A percentile compares a stretch with the other conserved stretches of the same genome.
These are phyloP conservation scores for Amyloporia xantha DNA, from an alignment of 768 basidiomycete species.

Conservation along the genomic window DNA sequence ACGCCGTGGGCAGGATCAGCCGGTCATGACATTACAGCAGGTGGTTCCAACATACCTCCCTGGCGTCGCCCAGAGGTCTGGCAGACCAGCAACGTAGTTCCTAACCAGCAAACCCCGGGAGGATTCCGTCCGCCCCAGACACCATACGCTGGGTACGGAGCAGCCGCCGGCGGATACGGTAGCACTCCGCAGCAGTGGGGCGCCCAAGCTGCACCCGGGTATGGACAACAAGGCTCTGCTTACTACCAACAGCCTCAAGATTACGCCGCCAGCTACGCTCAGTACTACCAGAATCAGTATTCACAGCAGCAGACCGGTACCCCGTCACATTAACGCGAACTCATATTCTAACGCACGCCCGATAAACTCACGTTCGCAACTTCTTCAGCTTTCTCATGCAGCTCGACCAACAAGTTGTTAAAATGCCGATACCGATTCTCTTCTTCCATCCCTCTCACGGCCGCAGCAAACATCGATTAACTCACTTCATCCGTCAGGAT, in stretches of 20 bases:
- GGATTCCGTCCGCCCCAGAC: slow-evolving; percentile 62
- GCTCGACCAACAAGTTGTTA: not conserved
- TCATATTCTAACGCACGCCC: slow-evolving; percentile 7
- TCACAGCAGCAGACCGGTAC: slow-evolving; percentile 62
- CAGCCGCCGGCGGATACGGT: slow-evolving; percentile 15
- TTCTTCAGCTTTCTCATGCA: slow-evolving; percentile 9
- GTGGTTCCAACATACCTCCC: slow-evolving; percentile 77
- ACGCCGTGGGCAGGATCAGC: slow-evolving; percentile 64
- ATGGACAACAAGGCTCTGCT: slow-evolving; percentile 24
- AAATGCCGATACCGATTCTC: slow-evolving; percentile 1
- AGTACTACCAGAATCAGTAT: slow-evolving; percentile 87
- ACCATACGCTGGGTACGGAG: slow-evolving; percentile 22
- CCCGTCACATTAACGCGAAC: slow-evolving; percentile 27
- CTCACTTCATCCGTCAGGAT: not conserved
- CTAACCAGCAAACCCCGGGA: slow-evolving; percentile 38
- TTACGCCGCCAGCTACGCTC: slow-evolving; percentile 71
- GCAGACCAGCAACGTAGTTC: slow-evolving; percentile 41
- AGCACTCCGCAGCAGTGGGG: slow-evolving; percentile 14
- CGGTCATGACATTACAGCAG: slow-evolving; percentile 45
- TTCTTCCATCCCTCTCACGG: slow-evolving; percentile 6
- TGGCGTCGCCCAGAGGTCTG: slow-evolving; percentile 90
- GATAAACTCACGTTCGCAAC: slow-evolving; percentile 12
- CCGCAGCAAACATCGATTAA: slow-evolving; percentile 6
- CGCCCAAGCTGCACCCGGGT: slow-evolving; percentile 37
- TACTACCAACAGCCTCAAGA: slow-evolving; percentile 53